Evolutionary conservation across 257 asterid species (phyloP).

Genomic region (Nicotiana benthamiana): DNA sequence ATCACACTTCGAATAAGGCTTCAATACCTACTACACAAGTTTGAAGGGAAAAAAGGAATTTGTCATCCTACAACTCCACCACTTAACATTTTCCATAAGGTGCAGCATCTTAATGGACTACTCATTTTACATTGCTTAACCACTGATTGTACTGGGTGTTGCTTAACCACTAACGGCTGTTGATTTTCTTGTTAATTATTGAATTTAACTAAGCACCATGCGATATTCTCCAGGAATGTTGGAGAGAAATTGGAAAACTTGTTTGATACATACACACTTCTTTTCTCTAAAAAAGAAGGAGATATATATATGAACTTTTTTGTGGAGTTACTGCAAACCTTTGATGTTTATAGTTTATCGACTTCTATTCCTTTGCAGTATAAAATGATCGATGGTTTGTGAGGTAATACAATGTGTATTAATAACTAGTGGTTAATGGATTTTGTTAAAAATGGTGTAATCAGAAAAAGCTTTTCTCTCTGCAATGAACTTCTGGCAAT

Average conservation of each 20-base stretch:
- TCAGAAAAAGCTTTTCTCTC: neutral
- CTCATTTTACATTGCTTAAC: neutral
- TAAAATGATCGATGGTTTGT: neutral
- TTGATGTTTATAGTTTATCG: neutral
- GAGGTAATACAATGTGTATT: neutral
- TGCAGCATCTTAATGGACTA: neutral
- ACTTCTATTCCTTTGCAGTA: neutral
- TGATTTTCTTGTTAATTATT: neutral
- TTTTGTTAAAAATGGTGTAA: neutral
- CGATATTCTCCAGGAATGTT: neutral
- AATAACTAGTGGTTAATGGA: neutral
- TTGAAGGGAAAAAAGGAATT: neutral
- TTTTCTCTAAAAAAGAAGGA: neutral
- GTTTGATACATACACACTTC: neutral
- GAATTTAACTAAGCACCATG: neutral
- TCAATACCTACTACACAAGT: neutral
- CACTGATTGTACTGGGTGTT: neutral
- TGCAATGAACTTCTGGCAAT: conserved; percentile 10
- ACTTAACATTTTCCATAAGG: neutral
- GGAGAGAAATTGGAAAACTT: neutral
- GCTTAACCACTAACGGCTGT: neutral
- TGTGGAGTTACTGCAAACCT: neutral
- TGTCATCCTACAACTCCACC: neutral
- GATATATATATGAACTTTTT: neutral
- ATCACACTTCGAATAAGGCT: neutral